phyloP scores from a whole-genome alignment of 768 basidiomycete genomes.

The Amanita brunnescens region DNA sequence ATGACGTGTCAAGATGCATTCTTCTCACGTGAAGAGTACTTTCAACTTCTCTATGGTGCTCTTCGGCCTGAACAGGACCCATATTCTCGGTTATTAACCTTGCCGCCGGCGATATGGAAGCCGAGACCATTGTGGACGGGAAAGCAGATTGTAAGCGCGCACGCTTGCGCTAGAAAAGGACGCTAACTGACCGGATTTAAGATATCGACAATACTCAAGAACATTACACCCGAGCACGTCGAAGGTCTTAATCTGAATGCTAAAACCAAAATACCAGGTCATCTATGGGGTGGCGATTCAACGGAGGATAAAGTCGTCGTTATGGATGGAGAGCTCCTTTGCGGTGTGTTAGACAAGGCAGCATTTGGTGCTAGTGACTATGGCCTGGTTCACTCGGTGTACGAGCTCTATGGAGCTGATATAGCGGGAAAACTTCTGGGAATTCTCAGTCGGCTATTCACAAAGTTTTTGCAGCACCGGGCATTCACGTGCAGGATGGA shows the following conservation, averaged over 20 bases:
- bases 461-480: constrained; percentile 93
- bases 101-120: constrained; percentile 91
- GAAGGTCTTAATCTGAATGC: constrained; percentile 79
- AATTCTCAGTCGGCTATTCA: constrained; percentile 88
- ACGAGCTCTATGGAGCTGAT: constrained; percentile 90
- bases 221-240: constrained; percentile 75
- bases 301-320: constrained; percentile 83
- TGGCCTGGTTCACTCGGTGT: constrained; percentile 94
- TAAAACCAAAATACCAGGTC: constrained; percentile 83
- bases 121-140: constrained; percentile 93
- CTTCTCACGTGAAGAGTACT: constrained; percentile 93
- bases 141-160: constrained; percentile 77
- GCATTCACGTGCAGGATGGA: constrained; percentile 99
- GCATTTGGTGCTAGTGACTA: constrained; percentile 95
- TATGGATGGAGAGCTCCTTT: constrained; percentile 87
- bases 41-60: constrained; percentile 92
- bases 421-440: constrained; percentile 87
- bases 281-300: constrained; percentile 76
- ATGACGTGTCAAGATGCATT: constrained; percentile 96
- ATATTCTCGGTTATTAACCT: constrained; percentile 59
- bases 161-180: background rate
- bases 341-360: constrained; percentile 93
- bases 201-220: constrained; percentile 92
- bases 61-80: constrained; percentile 75
- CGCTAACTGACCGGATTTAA: constrained; percentile 21